These are phyloP conservation scores for Mycena alexandri DNA, from an alignment of 768 basidiomycete species.

Conservation along the genomic window DNA sequence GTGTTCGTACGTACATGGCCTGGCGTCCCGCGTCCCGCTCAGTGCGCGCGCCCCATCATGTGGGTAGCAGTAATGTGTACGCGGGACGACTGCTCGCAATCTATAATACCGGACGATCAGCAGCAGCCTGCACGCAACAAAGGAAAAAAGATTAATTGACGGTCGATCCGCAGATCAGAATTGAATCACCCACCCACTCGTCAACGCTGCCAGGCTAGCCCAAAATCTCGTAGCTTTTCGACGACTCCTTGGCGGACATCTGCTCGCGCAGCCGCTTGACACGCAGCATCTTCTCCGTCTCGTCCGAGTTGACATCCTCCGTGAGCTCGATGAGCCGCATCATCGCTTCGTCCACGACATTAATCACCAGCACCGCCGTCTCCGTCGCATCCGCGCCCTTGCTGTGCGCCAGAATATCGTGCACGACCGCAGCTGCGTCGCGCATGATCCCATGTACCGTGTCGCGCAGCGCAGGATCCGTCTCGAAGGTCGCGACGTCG, in stretches of 20 bases:
- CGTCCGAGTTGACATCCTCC: conserved; percentile 31
- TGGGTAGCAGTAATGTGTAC: background rate
- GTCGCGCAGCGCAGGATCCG: background rate
- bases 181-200: background rate
- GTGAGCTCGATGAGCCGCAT: conserved; percentile 32
- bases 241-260: conserved; percentile 17
- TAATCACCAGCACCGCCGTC: conserved; percentile 29
- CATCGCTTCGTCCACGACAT: conserved; percentile 33
- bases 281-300: conserved; percentile 23
- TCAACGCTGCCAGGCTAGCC: conserved; percentile 5
- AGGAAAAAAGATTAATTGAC: background rate
- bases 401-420: conserved; percentile 17
- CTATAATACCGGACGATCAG: background rate
- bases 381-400: conserved; percentile 28
- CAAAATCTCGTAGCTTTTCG: conserved; percentile 33
- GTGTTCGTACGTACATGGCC: conserved; percentile 28
- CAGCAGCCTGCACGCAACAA: background rate
- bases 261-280: conserved; percentile 23
- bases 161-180: background rate
- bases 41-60: background rate
- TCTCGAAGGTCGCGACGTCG: conserved; percentile 2
- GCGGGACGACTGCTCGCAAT: background rate
- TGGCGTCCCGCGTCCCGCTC: conserved; percentile 1
- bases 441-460: conserved; percentile 8
- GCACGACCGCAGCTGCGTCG: conserved; percentile 25